These are phyloP conservation scores for Carex scoparia DNA, from an alignment of 176 grass and related monocot species.

Conservation along the genomic window DNA sequence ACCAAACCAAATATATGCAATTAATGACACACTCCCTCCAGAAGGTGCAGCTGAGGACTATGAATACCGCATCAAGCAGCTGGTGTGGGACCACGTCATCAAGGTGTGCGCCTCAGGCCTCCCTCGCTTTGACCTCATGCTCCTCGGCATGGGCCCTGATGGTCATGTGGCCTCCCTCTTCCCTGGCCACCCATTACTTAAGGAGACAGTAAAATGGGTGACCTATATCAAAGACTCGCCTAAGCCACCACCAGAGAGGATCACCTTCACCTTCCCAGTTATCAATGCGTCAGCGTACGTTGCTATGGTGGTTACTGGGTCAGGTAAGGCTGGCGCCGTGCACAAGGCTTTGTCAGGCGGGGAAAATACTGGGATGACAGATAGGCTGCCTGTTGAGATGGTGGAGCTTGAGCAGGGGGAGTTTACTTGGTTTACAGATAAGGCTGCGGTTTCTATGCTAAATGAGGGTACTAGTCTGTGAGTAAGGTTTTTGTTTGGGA, in stretches of 20 bases:
- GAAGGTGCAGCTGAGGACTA: conserved; percentile 88
- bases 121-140: conserved; percentile 80
- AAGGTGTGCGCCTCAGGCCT: conserved; percentile 51
- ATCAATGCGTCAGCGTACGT: conserved; percentile 85
- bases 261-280: conserved; percentile 88
- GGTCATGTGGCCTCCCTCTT: conserved; percentile 96
- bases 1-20: conserved; percentile 71
- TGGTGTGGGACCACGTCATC: conserved; percentile 57
- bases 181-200: conserved; percentile 74
- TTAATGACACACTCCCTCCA: conserved; percentile 84
- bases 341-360: conserved; percentile 58
- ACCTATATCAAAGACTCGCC: conserved; percentile 91
- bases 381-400: conserved; percentile 76
- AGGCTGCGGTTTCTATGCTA: conserved; percentile 62
- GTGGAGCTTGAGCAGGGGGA: conserved; percentile 73
- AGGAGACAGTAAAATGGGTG: conserved; percentile 69
- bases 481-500: not conserved
- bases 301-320: conserved; percentile 85
- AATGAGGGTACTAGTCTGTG: conserved; percentile 22
- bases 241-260: conserved; percentile 91
- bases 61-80: conserved; percentile 65
- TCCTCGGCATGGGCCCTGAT: conserved; percentile 96
- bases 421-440: conserved; percentile 95
- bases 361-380: conserved; percentile 33
- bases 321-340: conserved; percentile 53